phyloP scores from a whole-genome alignment of 495 filamentous ascomycete genomes.

The Penicillium flavigenum region DNA sequence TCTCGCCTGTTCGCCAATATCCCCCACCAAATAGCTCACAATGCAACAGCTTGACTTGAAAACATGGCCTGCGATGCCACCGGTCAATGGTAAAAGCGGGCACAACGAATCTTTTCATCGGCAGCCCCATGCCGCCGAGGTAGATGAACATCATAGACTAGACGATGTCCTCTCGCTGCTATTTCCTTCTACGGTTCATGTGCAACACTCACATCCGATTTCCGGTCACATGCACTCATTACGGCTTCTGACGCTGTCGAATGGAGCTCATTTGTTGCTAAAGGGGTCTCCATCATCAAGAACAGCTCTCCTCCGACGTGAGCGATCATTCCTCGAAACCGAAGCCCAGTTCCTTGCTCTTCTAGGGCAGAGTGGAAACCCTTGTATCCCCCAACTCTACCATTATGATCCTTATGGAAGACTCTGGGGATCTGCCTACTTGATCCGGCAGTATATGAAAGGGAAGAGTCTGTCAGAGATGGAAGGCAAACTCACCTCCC shows the following conservation, averaged over 20 bases:
- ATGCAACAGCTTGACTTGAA: constrained; percentile 19
- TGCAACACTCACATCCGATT: constrained; percentile 48
- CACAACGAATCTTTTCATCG: constrained; percentile 12
- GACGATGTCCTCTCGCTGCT: constrained; percentile 43
- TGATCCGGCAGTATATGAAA: constrained; percentile 49
- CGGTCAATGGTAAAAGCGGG: constrained; percentile 8
- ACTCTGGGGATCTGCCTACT: constrained; percentile 44
- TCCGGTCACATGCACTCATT: constrained; percentile 53
- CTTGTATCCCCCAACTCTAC: constrained; percentile 53
- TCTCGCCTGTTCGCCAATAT: not conserved
- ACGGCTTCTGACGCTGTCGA: constrained; percentile 53
- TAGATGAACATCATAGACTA: constrained; percentile 29
- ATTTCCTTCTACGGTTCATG: constrained; percentile 39
- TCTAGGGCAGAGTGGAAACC: constrained; percentile 42
- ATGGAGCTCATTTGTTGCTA: constrained; percentile 52
- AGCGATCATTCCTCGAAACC: constrained; percentile 53
- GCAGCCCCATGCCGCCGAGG: constrained; percentile 21
- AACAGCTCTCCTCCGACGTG: constrained; percentile 57
- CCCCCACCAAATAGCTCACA: not conserved
- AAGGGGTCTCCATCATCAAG: constrained; percentile 53
- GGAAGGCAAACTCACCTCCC: constrained; percentile 32
- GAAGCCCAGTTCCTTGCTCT: constrained; percentile 56
- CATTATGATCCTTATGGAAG: constrained; percentile 47
- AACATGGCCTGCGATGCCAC: constrained; percentile 14
- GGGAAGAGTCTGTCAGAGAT: constrained; percentile 47